Base-by-base conservation (phyloP, 768 basidiomycete genomes). In the Pleurotus platypus region DNA sequence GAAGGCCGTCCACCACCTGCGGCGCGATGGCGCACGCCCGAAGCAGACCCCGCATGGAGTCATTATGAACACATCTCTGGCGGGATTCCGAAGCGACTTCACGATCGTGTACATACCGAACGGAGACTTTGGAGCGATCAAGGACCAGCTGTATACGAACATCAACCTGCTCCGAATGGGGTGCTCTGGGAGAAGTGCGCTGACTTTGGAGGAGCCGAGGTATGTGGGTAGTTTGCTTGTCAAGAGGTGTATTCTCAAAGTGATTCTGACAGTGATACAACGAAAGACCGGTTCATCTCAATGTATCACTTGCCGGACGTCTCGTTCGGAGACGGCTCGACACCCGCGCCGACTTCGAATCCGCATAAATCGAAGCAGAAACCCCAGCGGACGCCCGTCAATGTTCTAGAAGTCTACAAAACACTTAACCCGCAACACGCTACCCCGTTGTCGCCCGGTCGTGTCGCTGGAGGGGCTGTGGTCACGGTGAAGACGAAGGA, bases 151-250 rank as follows among this genome's bases (percentile, higher is more conserved):
- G 27, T 90, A 89, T 69, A 78, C 85, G 50, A 94, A 93, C 64
- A 90, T 93, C 62, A 87, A 89, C 68, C 77, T 94, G 18, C 77
- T 91, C 43, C 82, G 92, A n/a, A 86, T 92, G 82, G 91, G 90
- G 2, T 89, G 87, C 65, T 85, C 85, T 50, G 89, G 89, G n/a
- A 80, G 91, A 42, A 75, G 70, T 18, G 91, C 89, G 0, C 75
- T 94, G 49, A 88, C 88, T 13, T 81, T 94, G 30, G 84, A 91
- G 61, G 85, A 89, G 61, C 86, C 90, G 8, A 85, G 83, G 87
- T 83, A 60, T 51, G 72, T 66, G 7, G n/a, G 15, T 5, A 15
- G 57, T 15, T 30, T 39, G 56, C 49, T 58, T 47, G 18, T 11
- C 2, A 58, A 26, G 46, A 46, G 49, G 51, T 22, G n/a, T 54